These are phyloP conservation scores for Penicillium oxalicum DNA, from an alignment of 2,329 filamentous ascomycete genomes.

Conservation along the genomic window DNA sequence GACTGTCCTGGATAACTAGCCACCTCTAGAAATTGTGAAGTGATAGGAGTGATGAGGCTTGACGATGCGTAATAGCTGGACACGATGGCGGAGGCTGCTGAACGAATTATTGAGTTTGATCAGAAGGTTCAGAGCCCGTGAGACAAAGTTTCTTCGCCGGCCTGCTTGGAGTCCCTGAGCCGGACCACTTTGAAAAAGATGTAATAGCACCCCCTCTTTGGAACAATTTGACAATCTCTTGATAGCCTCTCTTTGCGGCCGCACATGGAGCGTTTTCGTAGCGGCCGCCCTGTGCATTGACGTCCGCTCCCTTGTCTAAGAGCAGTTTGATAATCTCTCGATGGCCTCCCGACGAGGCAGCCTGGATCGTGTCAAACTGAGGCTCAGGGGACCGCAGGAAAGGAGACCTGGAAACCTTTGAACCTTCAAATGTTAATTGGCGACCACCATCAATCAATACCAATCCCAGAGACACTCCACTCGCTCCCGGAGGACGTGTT, in stretches of 20 bases:
- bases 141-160: background rate
- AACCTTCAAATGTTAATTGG: no score
- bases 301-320: no score
- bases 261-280: background rate
- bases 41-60: background rate
- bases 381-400: no score
- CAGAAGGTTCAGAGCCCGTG: background rate
- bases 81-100: background rate
- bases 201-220: background rate
- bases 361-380: no score
- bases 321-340: no score
- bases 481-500: no score
- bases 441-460: no score
- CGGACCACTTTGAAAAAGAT: background rate
- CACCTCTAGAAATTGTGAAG: background rate
- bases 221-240: background rate
- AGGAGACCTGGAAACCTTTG: no score
- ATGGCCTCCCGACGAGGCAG: no score
- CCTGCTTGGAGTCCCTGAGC: background rate
- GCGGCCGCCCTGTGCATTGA: no score
- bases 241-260: background rate
- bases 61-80: background rate
- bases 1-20: background rate
- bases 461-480: no score
- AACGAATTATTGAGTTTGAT: background rate